Evolutionary conservation across 2,329 filamentous ascomycete species (phyloP), one percentile per base, ranked within the genome.

Genomic region (Xylaria multiplex): DNA sequence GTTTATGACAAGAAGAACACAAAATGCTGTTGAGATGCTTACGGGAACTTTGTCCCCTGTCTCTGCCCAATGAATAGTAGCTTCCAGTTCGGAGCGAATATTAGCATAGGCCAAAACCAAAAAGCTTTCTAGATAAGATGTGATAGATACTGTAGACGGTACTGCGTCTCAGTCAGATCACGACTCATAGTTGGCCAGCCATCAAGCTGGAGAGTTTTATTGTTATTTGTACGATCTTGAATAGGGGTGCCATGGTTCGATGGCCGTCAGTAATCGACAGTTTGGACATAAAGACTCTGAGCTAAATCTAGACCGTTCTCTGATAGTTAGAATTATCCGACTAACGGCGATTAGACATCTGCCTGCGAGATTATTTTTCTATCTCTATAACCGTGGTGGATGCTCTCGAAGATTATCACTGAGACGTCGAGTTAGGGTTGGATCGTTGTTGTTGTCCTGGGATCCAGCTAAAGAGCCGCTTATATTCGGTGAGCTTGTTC

Each of bases 361-460:
- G 3, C 7, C 48, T 30, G 13, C 45, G 9, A 43, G 1, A 16
- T 37, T 7, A 9, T 11, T 42, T 2, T n/a, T 48, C 16, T 32
- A 24, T 52, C 13, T 52, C 73, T 70, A 77, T 66, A 77, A 48
- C 35, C 76, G 70, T 30, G 76, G 70, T 27, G 76, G 75, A 22
- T 77, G 70, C 54, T 77, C 76, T 54, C 76, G 72, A 40, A 74
- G 62, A 7, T 56, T 68, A 53, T 79, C 77, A 48, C 76, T 78
- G 37, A 76, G 58, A 16, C 76, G 73, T 14, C 75, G 72, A 16
- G 74, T 63, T 19, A 74, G 40, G 61, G 58, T 68, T 13, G 72
- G 52, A 45, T 74, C 69, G 19, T 65, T 67, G 32, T 66, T 72
- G 54, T 46, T 73, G 40, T 75, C 73, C 40, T 75, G 76, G 19